phyloP scores from a whole-genome alignment of 352 stramenopile genomes.

The Pythium dissotocum region DNA sequence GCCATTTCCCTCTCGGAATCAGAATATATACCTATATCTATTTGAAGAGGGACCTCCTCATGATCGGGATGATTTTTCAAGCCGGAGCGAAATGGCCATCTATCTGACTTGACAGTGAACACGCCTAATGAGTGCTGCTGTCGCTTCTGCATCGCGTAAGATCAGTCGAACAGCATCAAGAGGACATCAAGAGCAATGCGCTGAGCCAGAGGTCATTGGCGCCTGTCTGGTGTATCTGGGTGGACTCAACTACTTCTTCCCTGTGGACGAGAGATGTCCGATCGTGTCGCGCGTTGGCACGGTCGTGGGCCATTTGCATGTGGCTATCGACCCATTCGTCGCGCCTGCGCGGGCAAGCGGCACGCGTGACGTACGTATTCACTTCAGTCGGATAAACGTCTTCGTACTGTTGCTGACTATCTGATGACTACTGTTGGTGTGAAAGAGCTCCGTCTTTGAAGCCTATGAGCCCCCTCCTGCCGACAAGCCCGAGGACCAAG shows the following conservation, averaged over 20 bases:
- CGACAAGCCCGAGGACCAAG: slow-evolving; percentile 49
- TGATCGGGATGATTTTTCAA: background rate
- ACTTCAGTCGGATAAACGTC: background rate
- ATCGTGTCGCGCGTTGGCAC: slow-evolving; percentile 59
- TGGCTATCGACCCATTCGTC: slow-evolving; percentile 48
- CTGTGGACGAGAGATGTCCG: slow-evolving; percentile 40
- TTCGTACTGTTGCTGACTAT: background rate
- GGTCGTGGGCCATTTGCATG: slow-evolving; percentile 35
- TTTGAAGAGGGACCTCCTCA: slow-evolving; percentile 1
- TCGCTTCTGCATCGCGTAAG: background rate
- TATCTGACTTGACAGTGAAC: background rate
- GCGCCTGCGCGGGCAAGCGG: slow-evolving; percentile 20
- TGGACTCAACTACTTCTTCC: slow-evolving; percentile 66
- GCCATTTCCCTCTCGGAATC: background rate
- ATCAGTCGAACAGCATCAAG: background rate
- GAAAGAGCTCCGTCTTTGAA: slow-evolving; percentile 31
- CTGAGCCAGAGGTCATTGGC: slow-evolving; percentile 36
- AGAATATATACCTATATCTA: slow-evolving; percentile 22
- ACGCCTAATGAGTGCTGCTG: slow-evolving; percentile 9
- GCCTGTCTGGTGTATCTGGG: slow-evolving; percentile 60
- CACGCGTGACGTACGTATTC: slow-evolving; percentile 32
- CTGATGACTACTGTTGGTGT: background rate
- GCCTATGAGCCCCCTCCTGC: slow-evolving; percentile 33
- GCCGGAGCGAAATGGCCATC: background rate
- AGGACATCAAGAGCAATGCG: background rate